Percentiles rank a stretch among this genome's conserved stretches.
Evolutionary conservation across 2,329 filamentous ascomycete genomes (phyloP).

Genomic region (Neodidymelliopsis sp.): DNA sequence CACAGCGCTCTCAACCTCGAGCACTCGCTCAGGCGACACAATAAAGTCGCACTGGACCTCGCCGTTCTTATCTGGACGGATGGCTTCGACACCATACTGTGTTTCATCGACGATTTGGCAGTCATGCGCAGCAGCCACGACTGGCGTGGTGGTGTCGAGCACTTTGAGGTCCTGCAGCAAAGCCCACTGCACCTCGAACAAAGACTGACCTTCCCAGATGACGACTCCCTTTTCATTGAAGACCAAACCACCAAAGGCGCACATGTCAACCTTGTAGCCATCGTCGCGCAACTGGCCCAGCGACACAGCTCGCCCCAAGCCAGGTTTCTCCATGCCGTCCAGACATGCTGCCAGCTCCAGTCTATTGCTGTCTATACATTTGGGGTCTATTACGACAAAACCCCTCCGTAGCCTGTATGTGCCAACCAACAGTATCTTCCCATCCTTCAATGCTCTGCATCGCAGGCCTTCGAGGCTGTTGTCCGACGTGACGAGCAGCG

Average conservation of each 20-base stretch:
- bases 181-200: conserved; percentile 56
- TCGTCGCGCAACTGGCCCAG: conserved; percentile 47
- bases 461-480: conserved; percentile 56
- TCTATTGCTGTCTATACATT: conserved; percentile 34
- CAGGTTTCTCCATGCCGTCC: conserved; percentile 54
- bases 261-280: conserved; percentile 43
- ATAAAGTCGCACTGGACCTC: conserved; percentile 55
- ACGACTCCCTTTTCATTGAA: conserved; percentile 51
- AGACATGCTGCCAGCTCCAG: conserved; percentile 49
- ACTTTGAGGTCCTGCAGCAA: conserved; percentile 48
- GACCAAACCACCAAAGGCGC: conserved; percentile 52
- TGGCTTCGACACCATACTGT: conserved; percentile 26
- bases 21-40: conserved; percentile 45
- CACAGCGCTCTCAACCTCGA: conserved; percentile 35
- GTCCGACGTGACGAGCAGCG: conserved; percentile 54
- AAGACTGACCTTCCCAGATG: conserved; percentile 52
- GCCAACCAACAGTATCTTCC: conserved; percentile 52
- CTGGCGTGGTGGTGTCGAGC: conserved; percentile 34
- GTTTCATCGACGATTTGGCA: conserved; percentile 53
- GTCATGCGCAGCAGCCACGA: conserved; percentile 51
- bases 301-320: conserved; percentile 45
- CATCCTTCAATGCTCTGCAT: conserved; percentile 48
- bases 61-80: conserved; percentile 40
- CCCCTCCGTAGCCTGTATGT: conserved; percentile 54
- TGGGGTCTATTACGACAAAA: conserved; percentile 53